Conservation (phyloP, 2,329 filamentous ascomycete genomes). For the Fusarium coicis region DNA sequence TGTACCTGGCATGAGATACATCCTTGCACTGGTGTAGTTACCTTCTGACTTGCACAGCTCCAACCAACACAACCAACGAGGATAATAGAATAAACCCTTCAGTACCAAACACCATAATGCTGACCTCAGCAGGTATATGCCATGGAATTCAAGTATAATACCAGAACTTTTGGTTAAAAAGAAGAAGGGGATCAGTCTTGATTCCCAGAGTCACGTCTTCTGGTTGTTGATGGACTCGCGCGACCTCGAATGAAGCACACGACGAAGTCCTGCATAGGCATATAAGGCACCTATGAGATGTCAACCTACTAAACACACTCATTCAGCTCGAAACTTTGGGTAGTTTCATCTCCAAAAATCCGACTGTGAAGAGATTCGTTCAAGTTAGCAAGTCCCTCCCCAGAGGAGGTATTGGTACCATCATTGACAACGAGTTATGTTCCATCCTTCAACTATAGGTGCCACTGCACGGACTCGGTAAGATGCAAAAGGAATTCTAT, state of each 20-base stretch:
- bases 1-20: fast-evolving
- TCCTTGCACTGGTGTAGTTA: not conserved
- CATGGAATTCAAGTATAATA: no score
- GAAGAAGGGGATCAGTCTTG: not conserved
- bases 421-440: not conserved
- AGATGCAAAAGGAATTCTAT: no score
- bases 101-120: not conserved
- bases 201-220: not conserved
- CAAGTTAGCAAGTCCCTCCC: not conserved
- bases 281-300: not conserved
- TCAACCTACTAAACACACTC: fast-evolving
- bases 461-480: no score
- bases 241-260: not conserved
- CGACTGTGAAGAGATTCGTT: not conserved
- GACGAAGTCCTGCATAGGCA: not conserved
- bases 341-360: not conserved
- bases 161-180: fast-evolving
- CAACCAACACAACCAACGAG: not conserved
- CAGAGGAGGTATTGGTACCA: not conserved
- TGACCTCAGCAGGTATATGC: fast-evolving
- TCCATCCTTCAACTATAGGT: not conserved
- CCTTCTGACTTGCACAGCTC: not conserved
- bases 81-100: not conserved
- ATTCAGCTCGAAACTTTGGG: fast-evolving
- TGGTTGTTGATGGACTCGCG: not conserved